Evolutionary conservation across 306 rosid species (phyloP).

Genomic region (Mimosa bimucronata): DNA sequence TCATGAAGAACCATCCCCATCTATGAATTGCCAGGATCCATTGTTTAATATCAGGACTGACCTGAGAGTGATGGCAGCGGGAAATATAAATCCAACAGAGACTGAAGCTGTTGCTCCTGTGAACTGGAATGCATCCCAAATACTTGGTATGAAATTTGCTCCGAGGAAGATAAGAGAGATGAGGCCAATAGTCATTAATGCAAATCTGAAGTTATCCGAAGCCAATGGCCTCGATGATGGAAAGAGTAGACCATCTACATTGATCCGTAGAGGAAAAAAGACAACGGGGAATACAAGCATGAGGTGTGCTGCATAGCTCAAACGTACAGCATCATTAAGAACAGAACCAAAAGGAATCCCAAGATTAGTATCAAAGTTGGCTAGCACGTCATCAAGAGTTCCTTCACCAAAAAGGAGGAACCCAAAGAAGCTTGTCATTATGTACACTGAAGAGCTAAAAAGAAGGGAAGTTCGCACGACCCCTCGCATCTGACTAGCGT

Average conservation of each 20-base stretch:
- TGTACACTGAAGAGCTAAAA: conserved; percentile 77
- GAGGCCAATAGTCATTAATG: conserved; percentile 53
- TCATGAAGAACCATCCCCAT: not conserved
- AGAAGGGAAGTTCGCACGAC: conserved; percentile 70
- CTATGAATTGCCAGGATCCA: conserved; percentile 7
- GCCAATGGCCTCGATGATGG: conserved; percentile 70
- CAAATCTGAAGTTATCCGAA: conserved; percentile 66
- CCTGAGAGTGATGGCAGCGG: conserved; percentile 50
- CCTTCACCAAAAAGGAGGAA: conserved; percentile 86
- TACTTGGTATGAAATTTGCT: conserved; percentile 67
- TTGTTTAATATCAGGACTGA: conserved; percentile 39
- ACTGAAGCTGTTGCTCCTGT: conserved; percentile 60
- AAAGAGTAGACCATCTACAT: conserved; percentile 80
- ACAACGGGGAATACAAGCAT: conserved; percentile 88
- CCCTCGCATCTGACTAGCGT: conserved; percentile 64
- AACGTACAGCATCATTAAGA: conserved; percentile 80
- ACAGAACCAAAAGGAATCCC: conserved; percentile 73
- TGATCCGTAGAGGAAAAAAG: conserved; percentile 74
- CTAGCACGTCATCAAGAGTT: conserved; percentile 85
- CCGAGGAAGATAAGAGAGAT: conserved; percentile 43
- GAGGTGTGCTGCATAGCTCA: conserved; percentile 91
- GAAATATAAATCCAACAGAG: conserved; percentile 57
- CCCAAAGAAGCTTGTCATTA: conserved; percentile 83
- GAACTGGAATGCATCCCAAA: conserved; percentile 71
- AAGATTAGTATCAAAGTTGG: conserved; percentile 82